Conservation (phyloP, 352 stramenopile species). For the Elongisporangium senticosum region DNA sequence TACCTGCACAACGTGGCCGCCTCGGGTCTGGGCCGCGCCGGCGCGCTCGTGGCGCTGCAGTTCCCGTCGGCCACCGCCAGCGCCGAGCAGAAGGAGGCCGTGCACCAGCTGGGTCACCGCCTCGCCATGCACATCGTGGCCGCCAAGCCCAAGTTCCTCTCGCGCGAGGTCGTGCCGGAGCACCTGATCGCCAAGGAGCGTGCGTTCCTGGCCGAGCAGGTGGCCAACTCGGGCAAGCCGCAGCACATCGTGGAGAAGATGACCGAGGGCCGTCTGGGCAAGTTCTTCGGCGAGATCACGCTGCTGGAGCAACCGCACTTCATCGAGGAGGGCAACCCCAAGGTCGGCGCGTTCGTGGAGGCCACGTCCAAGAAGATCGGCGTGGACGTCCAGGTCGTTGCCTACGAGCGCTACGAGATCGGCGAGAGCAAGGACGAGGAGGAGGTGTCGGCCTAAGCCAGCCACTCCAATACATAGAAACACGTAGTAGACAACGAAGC, state of each 20-base stretch:
- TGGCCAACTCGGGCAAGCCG: conserved; percentile 84
- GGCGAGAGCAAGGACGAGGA: conserved; percentile 48
- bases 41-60: conserved; percentile 89
- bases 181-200: conserved; percentile 89
- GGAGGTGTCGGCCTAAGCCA: conserved; percentile 23
- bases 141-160: conserved; percentile 89
- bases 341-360: conserved; percentile 76
- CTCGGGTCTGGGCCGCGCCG: conserved; percentile 64
- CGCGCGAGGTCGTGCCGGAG: conserved; percentile 78
- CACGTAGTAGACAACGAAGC: neutral
- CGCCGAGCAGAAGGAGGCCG: conserved; percentile 37
- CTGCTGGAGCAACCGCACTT: conserved; percentile 93
- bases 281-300: conserved; percentile 93
- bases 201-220: conserved; percentile 86
- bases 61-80: conserved; percentile 43
- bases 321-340: conserved; percentile 90
- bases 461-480: conserved; percentile 6
- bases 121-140: conserved; percentile 96
- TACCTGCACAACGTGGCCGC: conserved; percentile 84
- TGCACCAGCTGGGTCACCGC: conserved; percentile 85
- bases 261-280: conserved; percentile 88
- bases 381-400: conserved; percentile 48
- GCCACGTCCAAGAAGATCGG: conserved; percentile 57
- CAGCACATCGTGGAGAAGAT: conserved; percentile 94
- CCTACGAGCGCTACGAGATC: conserved; percentile 77